A percentile compares a stretch with the other conserved stretches of the same genome.
Conservation (phyloP, 768 basidiomycete genomes). For the Hysterangium stoloniferum region DNA sequence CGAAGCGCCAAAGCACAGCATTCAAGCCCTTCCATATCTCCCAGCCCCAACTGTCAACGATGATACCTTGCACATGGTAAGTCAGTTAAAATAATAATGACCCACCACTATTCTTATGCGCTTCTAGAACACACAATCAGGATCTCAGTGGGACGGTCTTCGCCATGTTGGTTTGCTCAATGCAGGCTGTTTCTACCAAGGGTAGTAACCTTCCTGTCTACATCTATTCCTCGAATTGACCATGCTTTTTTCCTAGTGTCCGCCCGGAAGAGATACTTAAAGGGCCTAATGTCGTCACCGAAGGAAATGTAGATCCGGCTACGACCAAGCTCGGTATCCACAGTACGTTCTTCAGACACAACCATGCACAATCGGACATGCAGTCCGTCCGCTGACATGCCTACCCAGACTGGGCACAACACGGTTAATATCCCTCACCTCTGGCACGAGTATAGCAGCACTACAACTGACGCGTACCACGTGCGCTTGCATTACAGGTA, state of each 20-base stretch:
- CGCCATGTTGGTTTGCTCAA: constrained; percentile 44
- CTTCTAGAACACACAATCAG: constrained; percentile 64
- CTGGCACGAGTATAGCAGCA: not conserved
- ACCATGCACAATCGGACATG: no score
- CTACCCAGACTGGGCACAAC: constrained; percentile 55
- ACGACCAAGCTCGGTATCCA: constrained; percentile 55
- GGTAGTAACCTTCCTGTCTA: not conserved
- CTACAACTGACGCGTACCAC: not conserved
- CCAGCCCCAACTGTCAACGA: constrained; percentile 19
- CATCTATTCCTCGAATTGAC: not conserved
- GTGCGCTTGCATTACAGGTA: no score
- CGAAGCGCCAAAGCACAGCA: constrained; percentile 42
- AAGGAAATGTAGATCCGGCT: constrained; percentile 38
- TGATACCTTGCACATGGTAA: constrained; percentile 52
- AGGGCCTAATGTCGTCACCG: constrained; percentile 33
- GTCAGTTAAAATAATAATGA: not conserved
- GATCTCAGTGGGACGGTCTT: constrained; percentile 64
- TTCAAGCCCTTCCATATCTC: not conserved
- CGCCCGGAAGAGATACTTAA: not conserved
- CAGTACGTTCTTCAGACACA: constrained; percentile 36
- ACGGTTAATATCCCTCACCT: constrained; percentile 25
- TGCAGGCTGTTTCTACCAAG: constrained; percentile 7
- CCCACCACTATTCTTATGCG: not conserved
- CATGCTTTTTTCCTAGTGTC: not conserved
- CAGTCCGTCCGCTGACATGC: not conserved